Base-by-base conservation (phyloP, 2,329 filamentous ascomycete genomes). In the Neonectria magnoliae region DNA sequence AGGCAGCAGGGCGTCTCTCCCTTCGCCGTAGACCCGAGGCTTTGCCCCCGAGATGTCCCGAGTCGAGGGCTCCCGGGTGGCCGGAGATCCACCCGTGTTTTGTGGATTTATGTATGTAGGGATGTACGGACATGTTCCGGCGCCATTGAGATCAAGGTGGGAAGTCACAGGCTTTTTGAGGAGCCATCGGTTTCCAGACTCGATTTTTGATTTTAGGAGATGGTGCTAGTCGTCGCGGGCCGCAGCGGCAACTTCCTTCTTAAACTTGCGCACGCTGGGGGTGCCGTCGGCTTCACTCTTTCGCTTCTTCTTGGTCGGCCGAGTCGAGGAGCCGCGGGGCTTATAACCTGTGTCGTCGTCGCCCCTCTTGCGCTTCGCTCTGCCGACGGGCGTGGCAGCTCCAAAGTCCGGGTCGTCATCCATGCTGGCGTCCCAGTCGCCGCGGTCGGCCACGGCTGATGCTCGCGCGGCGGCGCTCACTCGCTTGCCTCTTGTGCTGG, bases 311-410 rank as follows among this genome's bases (percentile, higher is more conserved):
- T 89, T 89, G 0, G 79, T 77, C 18, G 85, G 85, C 42, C 86
- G 80, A 41, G 81, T 83, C 2, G 81, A 81, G 2, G 86, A 87
- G 3, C 84, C 84, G 68, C 88, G 87, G 3, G 87, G 87, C 62
- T 87, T 82, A 73, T 90, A 90, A 4, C 87, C 87, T 0, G 79
- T 77, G 66, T 90, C 88, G 8, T 89, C 88, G 44, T 89, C 88
- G 36, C 88, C 87, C 29, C 86, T 81, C 82, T 88, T 88, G 64
- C 84, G 81, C 76, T 85, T 85, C 42, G 78, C 73, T 13, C 78
- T 71, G 41, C 68, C 72, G 8, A 76, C 75, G 6, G 74, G 76
- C 44, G 73, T 83, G 58, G 77, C 25, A 6, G 25, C 76, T 27
- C 73, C 67, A 31, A 73, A 66, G 6, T 79, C 78, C 10, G 64